Base-by-base conservation (phyloP, 1,284 basidiomycete species). In the Cutaneotrichosporon dermatis region DNA sequence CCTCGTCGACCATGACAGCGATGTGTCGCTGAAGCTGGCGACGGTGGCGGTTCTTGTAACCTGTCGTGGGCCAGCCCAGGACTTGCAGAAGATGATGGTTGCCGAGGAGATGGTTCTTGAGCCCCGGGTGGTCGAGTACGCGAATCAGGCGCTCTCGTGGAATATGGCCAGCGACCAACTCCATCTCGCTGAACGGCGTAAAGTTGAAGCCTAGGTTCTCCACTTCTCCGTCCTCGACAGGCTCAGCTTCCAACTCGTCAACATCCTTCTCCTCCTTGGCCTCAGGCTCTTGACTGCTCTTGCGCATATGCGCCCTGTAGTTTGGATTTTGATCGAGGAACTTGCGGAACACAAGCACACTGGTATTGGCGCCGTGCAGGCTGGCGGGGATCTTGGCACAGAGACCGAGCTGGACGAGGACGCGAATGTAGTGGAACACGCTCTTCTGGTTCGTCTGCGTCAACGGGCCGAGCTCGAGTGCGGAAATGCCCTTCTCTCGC, bases 351-450 rank as follows among this genome's bases (percentile, higher is more conserved):
- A 76, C 61, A 15, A 76, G 60, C 1, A 74, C 54, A 50, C 68
- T 74, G 16, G 73, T 75, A 16, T 67, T 61, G 3, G 73, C 61
- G 10, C 66, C 68, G 57, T 72, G 68, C 6, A 70, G 39, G 2
- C 66, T 63, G 1, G 67, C 65, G 2, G 73, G 72, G 3, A 76
- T 61, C 63, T 75, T 75, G 40, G 65, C 69, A 55, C 74, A 70
- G 34, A 77, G 63, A 6, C 70, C 71, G 7, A 71, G 56, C 13
- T 64, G 63, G 2, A 66, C 54, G 16, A 77, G 57, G 0, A 71
- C 67, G 54, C 74, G 73, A 61, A 75, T 67, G 55, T 67, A 73
- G 61, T 74, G 69, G 56, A 69, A 69, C 55, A 71, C 69, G 61
- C 70, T 71, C 37, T 73, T 73, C 66, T 73, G 71, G 56, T 66